phyloP scores from a whole-genome alignment of 768 basidiomycete species.

The Sutorius australiensis region DNA sequence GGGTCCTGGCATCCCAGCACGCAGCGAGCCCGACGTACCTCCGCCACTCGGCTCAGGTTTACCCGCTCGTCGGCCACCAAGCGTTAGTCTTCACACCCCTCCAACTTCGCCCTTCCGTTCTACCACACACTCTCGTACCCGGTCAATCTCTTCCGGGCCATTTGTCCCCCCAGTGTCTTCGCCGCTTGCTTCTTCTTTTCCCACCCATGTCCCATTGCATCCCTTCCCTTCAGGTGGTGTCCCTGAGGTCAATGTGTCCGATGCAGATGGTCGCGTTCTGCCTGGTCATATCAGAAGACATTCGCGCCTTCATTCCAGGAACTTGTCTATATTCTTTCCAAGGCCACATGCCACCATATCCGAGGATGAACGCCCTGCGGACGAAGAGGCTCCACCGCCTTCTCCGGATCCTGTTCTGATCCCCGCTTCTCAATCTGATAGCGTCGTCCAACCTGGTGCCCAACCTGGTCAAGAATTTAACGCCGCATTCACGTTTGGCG shows the following conservation, averaged over 20 bases:
- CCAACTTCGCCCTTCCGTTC: slow-evolving; percentile 32
- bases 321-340: slow-evolving; percentile 90
- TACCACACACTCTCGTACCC: slow-evolving; percentile 25
- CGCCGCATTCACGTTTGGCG: slow-evolving; percentile 65
- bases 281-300: slow-evolving; percentile 45
- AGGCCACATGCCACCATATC: slow-evolving; percentile 59
- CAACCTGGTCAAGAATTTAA: slow-evolving; percentile 40
- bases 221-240: slow-evolving; percentile 20
- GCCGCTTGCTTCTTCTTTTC: slow-evolving; percentile 28
- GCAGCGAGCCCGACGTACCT: slow-evolving; percentile 13
- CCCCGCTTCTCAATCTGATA: slow-evolving; percentile 40
- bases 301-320: slow-evolving; percentile 80
- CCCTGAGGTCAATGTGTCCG: slow-evolving; percentile 19
- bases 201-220: slow-evolving; percentile 23
- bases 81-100: slow-evolving; percentile 21
- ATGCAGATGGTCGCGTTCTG: slow-evolving; percentile 11
- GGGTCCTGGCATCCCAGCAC: slow-evolving; percentile 23
- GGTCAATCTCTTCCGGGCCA: slow-evolving; percentile 34
- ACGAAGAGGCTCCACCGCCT: slow-evolving; percentile 46
- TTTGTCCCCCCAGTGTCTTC: slow-evolving; percentile 26
- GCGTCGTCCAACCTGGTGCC: slow-evolving; percentile 16
- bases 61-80: slow-evolving; percentile 26
- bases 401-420: slow-evolving; percentile 41
- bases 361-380: slow-evolving; percentile 54
- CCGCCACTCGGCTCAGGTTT: slow-evolving; percentile 26